Conservation (phyloP, 1,284 basidiomycete genomes). For the Kwoniella shivajii region DNA sequence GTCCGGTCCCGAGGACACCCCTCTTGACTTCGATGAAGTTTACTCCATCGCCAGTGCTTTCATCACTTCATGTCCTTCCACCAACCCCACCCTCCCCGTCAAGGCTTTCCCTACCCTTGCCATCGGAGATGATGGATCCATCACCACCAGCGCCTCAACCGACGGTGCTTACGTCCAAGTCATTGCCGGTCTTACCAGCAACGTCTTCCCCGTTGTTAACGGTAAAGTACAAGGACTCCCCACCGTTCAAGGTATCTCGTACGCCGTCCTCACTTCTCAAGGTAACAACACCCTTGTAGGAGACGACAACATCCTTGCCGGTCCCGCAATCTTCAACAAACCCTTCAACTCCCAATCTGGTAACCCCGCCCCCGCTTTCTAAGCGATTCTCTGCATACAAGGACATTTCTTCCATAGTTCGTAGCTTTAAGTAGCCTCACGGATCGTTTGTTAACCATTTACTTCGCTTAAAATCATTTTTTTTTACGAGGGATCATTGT, state of each 20-base stretch:
- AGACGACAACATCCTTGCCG: constrained; percentile 54
- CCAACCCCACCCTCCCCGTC: constrained; percentile 55
- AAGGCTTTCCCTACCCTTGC: constrained; percentile 56
- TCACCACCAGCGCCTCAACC: constrained; percentile 44
- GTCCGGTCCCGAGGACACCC: constrained; percentile 61
- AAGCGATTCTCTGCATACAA: constrained; percentile 6
- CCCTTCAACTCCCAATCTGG: constrained; percentile 32
- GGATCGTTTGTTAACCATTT: background rate
- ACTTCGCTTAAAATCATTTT: too few relatives aligned
- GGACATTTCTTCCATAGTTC: background rate
- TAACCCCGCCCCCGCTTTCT: constrained; percentile 39
- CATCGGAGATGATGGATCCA: constrained; percentile 42
- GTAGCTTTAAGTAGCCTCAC: constrained; percentile 14
- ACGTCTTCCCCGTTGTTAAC: constrained; percentile 44
- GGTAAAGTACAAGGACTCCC: constrained; percentile 51
- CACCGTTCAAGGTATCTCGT: constrained; percentile 53
- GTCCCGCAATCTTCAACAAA: constrained; percentile 43
- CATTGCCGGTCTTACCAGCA: constrained; percentile 48
- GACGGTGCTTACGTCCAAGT: constrained; percentile 50
- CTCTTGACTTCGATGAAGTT: constrained; percentile 60
- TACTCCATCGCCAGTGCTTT: constrained; percentile 48
- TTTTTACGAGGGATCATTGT: too few relatives aligned
- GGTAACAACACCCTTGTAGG: constrained; percentile 34
- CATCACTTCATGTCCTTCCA: constrained; percentile 47
- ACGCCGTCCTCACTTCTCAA: constrained; percentile 52